Base-by-base conservation (phyloP, 441 rosid genomes). In the Geranium incanum region DNA sequence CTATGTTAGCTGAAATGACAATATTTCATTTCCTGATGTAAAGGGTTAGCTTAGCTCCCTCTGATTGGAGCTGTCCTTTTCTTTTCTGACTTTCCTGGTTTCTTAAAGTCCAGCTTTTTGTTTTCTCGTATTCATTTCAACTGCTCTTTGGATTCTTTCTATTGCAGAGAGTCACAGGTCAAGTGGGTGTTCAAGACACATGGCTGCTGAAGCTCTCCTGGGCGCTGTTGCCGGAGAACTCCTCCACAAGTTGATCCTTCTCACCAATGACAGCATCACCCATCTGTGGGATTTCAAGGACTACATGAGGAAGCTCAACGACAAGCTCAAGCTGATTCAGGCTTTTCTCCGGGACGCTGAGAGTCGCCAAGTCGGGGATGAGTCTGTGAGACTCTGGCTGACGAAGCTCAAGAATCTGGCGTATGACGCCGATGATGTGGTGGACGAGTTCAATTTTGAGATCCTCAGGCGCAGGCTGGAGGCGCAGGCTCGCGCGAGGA, bases 371-470 rank as follows among this genome's bases (percentile, higher is more conserved):
- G 55, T 36, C 15, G 62, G 18, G 21, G 8, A 62, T 13, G 15
- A 23, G 7, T 8, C 57, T 60, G 67, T 71, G 68, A 62, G 73
- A 33, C 57, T 19, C 13, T 71, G 73, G 73, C 68, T 71, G 59
- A 60, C n/a, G 0, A 28, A 23, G 12, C 73, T 71, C 4, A 71
- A 71, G 67, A 15, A 41, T 16, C 19, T 62, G 15, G 52, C 39
- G 16, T 71, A 62, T 3, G 68, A 71, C 39, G 68, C 68, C 0
- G 73, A 71, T 0, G 73, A 71, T 12, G n/a, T 71, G 41, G 36
- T 62, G 52, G 73, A 23, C 28, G 59, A 71, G 13, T 70, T 60
- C 4, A 43, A 11, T 21, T 64, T 0, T 15, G 12, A 60, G 0
- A 71, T 15, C 39, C 37, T 66, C 21, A 18, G 36, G 4, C 43